These are phyloP conservation scores for Pseudomassariella vexata DNA, from an alignment of 2,329 filamentous ascomycete species.

Conservation along the genomic window DNA sequence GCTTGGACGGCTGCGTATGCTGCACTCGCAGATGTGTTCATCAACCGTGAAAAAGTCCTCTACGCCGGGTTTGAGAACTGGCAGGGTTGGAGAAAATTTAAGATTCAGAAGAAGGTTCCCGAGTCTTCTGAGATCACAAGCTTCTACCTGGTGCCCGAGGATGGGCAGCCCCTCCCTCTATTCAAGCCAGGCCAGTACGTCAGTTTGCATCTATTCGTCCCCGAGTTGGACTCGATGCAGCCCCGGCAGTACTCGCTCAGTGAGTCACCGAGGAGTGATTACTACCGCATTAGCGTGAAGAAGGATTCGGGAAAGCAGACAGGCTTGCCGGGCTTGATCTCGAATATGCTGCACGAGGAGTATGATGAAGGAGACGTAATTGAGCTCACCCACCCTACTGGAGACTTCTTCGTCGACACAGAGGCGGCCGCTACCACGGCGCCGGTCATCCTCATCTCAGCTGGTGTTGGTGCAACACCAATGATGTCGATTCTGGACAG, in stretches of 20 bases:
- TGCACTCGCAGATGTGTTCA: conserved; percentile 66
- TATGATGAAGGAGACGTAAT: conserved; percentile 46
- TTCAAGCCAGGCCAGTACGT: conserved; percentile 72
- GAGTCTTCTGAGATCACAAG: conserved; percentile 59
- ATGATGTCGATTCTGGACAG: conserved; percentile 59
- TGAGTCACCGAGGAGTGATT: conserved; percentile 43
- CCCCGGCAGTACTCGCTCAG: conserved; percentile 72
- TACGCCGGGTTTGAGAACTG: conserved; percentile 45
- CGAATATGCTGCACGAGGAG: conserved; percentile 44
- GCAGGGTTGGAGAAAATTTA: conserved; percentile 45
- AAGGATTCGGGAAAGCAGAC: conserved; percentile 39
- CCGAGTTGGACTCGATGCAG: conserved; percentile 58
- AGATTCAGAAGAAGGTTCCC: conserved; percentile 52
- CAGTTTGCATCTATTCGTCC: conserved; percentile 57
- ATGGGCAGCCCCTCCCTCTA: conserved; percentile 47
- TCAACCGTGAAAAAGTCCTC: conserved; percentile 55
- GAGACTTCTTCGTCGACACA: conserved; percentile 57
- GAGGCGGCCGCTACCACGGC: conserved; percentile 30
- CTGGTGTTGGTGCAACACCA: conserved; percentile 64
- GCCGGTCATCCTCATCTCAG: conserved; percentile 62
- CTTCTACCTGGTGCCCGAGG: conserved; percentile 64
- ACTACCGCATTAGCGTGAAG: conserved; percentile 74
- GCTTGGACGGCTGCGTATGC: conserved; percentile 70
- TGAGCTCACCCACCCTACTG: conserved; percentile 49
- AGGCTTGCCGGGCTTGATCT: conserved; percentile 41